A percentile compares a stretch with the other conserved stretches of the same genome.
These are phyloP conservation scores for Mrakia gelida DNA, from an alignment of 768 basidiomycete genomes.

Conservation along the genomic window DNA sequence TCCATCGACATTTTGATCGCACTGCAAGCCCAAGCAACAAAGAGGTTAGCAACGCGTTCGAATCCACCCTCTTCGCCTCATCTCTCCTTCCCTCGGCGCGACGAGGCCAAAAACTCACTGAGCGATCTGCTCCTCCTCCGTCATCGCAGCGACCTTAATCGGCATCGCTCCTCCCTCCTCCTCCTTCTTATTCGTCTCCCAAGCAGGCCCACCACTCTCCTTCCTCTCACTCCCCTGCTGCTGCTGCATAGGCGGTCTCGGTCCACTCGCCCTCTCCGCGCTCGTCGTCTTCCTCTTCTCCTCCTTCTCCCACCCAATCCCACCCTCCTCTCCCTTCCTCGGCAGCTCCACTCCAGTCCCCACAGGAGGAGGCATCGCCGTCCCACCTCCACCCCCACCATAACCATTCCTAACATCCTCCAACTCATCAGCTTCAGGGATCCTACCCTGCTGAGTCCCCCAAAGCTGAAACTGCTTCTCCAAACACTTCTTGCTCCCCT, in stretches of 20 bases:
- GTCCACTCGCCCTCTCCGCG: too few relatives aligned
- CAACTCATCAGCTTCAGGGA: background rate
- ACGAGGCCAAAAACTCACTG: background rate
- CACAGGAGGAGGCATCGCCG: background rate
- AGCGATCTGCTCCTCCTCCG: conserved; percentile 3
- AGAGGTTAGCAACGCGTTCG: too few relatives aligned
- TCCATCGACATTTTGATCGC: background rate
- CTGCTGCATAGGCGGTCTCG: too few relatives aligned
- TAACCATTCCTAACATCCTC: background rate
- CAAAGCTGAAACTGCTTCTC: background rate
- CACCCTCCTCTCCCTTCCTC: background rate
- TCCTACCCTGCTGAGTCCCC: background rate
- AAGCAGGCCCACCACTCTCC: too few relatives aligned
- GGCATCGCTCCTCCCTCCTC: background rate
- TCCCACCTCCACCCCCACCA: background rate
- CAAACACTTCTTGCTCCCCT: background rate
- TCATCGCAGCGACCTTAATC: background rate
- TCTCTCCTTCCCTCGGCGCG: background rate
- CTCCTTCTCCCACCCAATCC: too few relatives aligned
- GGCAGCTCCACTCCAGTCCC: background rate
- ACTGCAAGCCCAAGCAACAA: too few relatives aligned
- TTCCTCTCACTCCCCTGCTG: too few relatives aligned
- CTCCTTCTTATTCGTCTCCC: too few relatives aligned
- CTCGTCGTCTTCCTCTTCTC: too few relatives aligned
- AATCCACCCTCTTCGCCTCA: too few relatives aligned